Evolutionary conservation across 495 filamentous ascomycete genomes (phyloP).

Genomic region (Daldinia vernicosa): DNA sequence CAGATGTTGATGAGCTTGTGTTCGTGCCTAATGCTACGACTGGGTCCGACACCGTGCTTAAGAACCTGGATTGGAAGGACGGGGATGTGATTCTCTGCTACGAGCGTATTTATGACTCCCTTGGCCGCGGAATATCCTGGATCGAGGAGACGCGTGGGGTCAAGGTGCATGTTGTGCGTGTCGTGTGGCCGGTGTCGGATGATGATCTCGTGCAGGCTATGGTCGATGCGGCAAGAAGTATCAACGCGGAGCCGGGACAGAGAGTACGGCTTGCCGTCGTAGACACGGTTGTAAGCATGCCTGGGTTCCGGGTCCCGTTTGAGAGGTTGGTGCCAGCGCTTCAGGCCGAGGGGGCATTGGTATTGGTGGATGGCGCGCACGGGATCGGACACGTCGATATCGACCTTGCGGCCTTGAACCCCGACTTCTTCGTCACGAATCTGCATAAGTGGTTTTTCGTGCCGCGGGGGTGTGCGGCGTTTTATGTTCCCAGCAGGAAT

Average conservation of each 20-base stretch:
- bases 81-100: constrained; percentile 54
- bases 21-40: constrained; percentile 83
- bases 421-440: constrained; percentile 87
- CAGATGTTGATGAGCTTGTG: constrained; percentile 67
- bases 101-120: constrained; percentile 68
- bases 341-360: constrained; percentile 67
- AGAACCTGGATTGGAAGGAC: constrained; percentile 63
- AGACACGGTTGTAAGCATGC: constrained; percentile 77
- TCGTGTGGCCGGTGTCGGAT: constrained; percentile 67
- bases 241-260: constrained; percentile 54
- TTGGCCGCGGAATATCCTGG: constrained; percentile 68
- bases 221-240: constrained; percentile 60
- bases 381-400: constrained; percentile 80
- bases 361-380: constrained; percentile 82
- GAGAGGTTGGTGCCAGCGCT: constrained; percentile 70
- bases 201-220: constrained; percentile 60
- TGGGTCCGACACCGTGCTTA: constrained; percentile 76
- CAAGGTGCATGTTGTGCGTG: constrained; percentile 31
- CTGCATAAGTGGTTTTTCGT: constrained; percentile 92
- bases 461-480: constrained; percentile 80
- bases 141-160: constrained; percentile 60
- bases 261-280: constrained; percentile 72
- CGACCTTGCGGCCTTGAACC: constrained; percentile 67
- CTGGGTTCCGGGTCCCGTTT: constrained; percentile 82
- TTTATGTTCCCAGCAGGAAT: constrained; percentile 79